A percentile compares a stretch with the other conserved stretches of the same genome.
Evolutionary conservation across 2,329 filamentous ascomycete genomes (phyloP).

Genomic region (Epichloe amarillans): DNA sequence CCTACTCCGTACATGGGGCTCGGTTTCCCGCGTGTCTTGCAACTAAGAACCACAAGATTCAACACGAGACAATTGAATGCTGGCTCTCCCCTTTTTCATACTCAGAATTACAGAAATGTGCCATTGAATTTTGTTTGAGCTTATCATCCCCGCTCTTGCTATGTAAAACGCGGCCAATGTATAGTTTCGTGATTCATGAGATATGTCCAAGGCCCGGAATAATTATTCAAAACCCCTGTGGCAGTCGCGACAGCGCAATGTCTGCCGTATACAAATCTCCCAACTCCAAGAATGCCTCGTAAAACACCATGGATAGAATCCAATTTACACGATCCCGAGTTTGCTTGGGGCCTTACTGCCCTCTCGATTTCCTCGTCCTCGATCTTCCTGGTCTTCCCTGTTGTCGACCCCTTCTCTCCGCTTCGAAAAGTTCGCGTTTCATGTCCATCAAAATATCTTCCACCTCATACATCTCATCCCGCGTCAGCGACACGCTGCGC

Average conservation of each 20-base stretch:
- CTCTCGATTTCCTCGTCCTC: conserved; percentile 10
- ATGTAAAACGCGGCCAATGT: background rate
- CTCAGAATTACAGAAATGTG: background rate
- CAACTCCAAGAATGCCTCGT: background rate
- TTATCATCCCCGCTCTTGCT: background rate
- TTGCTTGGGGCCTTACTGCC: background rate
- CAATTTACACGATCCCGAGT: conserved; percentile 2
- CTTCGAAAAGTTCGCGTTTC: conserved; percentile 58
- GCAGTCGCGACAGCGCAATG: background rate
- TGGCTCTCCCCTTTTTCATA: background rate
- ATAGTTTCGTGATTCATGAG: background rate
- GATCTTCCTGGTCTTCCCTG: conserved; percentile 8
- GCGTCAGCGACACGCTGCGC: conserved; percentile 43
- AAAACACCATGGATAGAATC: background rate
- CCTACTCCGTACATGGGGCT: no score
- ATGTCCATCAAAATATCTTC: conserved; percentile 73
- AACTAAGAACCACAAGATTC: no score
- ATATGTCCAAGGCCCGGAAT: background rate
- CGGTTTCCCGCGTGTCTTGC: background rate
- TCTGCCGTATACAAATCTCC: background rate
- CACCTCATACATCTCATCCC: conserved; percentile 53
- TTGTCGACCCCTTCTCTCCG: conserved; percentile 41
- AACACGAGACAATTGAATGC: no score
- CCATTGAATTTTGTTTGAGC: background rate
- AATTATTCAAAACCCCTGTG: background rate